Base-by-base conservation (phyloP, 305 asterid species). In the Fraxinus platypoda region DNA sequence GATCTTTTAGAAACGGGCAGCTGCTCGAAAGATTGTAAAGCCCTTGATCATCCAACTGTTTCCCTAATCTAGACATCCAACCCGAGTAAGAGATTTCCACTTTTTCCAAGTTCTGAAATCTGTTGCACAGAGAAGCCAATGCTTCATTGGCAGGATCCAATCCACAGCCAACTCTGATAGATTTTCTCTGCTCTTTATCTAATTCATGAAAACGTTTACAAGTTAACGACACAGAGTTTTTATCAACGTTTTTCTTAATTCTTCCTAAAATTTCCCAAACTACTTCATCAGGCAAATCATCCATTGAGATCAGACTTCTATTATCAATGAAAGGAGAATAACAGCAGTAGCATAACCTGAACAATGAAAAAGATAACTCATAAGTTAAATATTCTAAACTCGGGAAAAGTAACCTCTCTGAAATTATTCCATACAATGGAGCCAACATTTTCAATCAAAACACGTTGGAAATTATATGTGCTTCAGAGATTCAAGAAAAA, bases 41-140 rank as follows among this genome's bases (percentile, higher is more conserved):
- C 43, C 95, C 97, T 74, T 82, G 79, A 75, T 93, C 97, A 73
- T 91, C 97, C 70, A 93, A 82, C 80, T 94, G 98, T 83, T 88
- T 91, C 4, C 98, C 98, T 78, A 89, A 88, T 71, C 84, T 93
- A 35, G 95, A 94, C 97, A 92, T 91, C 97, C 97, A 94, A 80
- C 97, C 98, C 1, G 93, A 87, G 89, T 94, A 93, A 66, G 86
- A 81, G 52, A 94, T 91, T 81, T 94, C 97, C 8, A 94, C 88
- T 82, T 80, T 92, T 43, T 91, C 94, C 88, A 94, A 80, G 83
- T 88, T 87, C 38, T 26, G 85, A 71, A 93, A 94, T 85, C 97
- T 89, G 31, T 83, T 84, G 89, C 97, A 90, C 71, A 94, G 88
- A 68, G 92, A 81, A 34, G 83, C 54, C 84, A 94, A 83, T 26